Conservation (phyloP, 331 rosid species). For the Quercus phellos region DNA sequence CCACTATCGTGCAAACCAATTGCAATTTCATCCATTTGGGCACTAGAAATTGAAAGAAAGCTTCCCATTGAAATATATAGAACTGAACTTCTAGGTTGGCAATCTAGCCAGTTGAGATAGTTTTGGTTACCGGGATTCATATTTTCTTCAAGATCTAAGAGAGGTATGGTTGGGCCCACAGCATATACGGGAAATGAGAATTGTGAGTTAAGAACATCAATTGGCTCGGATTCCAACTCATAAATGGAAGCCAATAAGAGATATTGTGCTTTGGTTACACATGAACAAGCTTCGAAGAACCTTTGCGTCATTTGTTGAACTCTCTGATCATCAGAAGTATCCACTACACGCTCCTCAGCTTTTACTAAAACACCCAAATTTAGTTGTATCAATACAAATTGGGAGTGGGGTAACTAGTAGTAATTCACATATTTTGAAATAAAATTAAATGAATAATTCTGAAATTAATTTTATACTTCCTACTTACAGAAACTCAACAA, state of each 20-base stretch:
- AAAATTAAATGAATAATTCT: too few species aligned
- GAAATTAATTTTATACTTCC: too few species aligned
- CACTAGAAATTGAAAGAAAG: slow-evolving; percentile 30
- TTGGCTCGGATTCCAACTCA: slow-evolving; percentile 13
- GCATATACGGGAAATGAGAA: background rate
- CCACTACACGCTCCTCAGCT: slow-evolving; percentile 7
- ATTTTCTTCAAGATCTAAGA: background rate
- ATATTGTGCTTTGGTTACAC: slow-evolving; percentile 15
- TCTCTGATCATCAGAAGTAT: background rate
- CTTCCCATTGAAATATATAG: slow-evolving; percentile 50
- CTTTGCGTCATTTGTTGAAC: too few species aligned
- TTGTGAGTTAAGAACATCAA: background rate
- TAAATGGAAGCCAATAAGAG: slow-evolving; percentile 13
- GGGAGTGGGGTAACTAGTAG: too few species aligned
- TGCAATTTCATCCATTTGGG: slow-evolving; percentile 41
- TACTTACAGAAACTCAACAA: too few species aligned
- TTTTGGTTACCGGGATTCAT: background rate
- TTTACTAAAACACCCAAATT: background rate
- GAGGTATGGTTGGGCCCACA: slow-evolving; percentile 9
- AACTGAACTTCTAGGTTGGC: slow-evolving; percentile 26
- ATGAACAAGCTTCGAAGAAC: background rate
- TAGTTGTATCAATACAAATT: too few species aligned
- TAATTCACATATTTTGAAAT: too few species aligned
- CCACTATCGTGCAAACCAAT: slow-evolving; percentile 24
- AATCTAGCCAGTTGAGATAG: slow-evolving; percentile 36